phyloP scores from a whole-genome alignment of 1,284 basidiomycete genomes.

The Cryptococcus depauperatus region DNA sequence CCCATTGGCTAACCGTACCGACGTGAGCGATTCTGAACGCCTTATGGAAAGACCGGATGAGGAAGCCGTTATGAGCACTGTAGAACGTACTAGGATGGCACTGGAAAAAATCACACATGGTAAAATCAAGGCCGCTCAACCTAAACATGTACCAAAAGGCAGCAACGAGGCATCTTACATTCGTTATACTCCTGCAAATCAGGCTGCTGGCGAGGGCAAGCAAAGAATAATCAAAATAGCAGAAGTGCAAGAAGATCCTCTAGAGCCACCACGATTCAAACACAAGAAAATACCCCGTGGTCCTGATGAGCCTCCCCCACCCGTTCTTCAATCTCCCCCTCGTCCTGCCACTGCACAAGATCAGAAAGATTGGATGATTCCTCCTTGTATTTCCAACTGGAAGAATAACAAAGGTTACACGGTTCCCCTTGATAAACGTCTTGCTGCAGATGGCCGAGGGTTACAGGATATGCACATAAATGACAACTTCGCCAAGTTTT shows the following conservation, averaged over 20 bases:
- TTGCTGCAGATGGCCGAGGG: slow-evolving; percentile 94
- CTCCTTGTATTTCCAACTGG: slow-evolving; percentile 99
- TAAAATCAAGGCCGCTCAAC: slow-evolving; percentile 95
- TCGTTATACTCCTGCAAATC: slow-evolving; percentile 79
- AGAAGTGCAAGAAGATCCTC: slow-evolving; percentile 89
- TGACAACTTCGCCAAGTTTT: slow-evolving; percentile 98
- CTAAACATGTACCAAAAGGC: slow-evolving; percentile 56
- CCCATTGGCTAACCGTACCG: slow-evolving; percentile 80
- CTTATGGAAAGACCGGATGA: slow-evolving; percentile 86
- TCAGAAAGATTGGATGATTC: slow-evolving; percentile 99
- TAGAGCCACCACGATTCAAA: slow-evolving; percentile 95
- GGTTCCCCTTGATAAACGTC: slow-evolving; percentile 94
- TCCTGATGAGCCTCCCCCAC: slow-evolving; percentile 90
- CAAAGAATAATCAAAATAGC: slow-evolving; percentile 99
- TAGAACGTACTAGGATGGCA: slow-evolving; percentile 81
- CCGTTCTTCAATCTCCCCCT: slow-evolving; percentile 92
- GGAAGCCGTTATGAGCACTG: slow-evolving; percentile 75
- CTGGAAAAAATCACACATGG: slow-evolving; percentile 88
- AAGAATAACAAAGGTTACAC: slow-evolving; percentile 99
- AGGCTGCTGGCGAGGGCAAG: slow-evolving; percentile 51
- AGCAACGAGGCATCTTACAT: slow-evolving; percentile 78
- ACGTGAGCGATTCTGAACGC: slow-evolving; percentile 65
- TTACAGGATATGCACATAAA: slow-evolving; percentile 98
- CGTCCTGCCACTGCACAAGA: slow-evolving; percentile 92
- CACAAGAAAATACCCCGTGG: slow-evolving; percentile 97